Evolutionary conservation across 257 asterid genomes (phyloP).

Genomic region (Solanum medicagineum): DNA sequence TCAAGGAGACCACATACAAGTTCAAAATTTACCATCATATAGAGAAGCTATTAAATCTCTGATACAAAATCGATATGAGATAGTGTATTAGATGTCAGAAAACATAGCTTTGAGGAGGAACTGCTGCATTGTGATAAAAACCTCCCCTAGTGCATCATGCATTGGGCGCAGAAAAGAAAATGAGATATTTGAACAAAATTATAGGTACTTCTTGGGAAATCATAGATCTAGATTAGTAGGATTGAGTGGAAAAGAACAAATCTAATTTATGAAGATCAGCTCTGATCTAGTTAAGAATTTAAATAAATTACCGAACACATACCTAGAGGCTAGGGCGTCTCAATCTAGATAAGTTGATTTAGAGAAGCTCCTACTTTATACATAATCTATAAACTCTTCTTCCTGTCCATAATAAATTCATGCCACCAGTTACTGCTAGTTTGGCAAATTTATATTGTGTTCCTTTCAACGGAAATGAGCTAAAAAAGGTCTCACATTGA

Average conservation of each 20-base stretch:
- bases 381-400: background rate
- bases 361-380: background rate
- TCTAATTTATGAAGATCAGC: background rate
- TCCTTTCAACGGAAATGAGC: background rate
- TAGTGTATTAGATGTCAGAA: background rate
- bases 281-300: background rate
- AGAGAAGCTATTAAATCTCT: background rate
- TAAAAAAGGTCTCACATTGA: background rate
- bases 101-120: background rate
- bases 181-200: background rate
- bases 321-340: background rate
- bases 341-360: background rate
- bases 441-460: background rate
- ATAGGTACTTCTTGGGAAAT: background rate
- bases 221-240: background rate
- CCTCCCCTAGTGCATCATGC: background rate
- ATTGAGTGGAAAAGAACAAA: background rate
- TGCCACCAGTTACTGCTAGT: background rate
- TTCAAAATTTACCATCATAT: background rate
- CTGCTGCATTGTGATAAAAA: background rate
- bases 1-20: background rate
- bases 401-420: background rate
- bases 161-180: background rate
- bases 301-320: background rate
- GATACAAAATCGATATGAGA: background rate